A percentile compares a stretch with the other conserved stretches of the same genome.
Evolutionary conservation across 805 yeast genomes (phyloP).

Genomic region (Lipomyces chichibuensis): DNA sequence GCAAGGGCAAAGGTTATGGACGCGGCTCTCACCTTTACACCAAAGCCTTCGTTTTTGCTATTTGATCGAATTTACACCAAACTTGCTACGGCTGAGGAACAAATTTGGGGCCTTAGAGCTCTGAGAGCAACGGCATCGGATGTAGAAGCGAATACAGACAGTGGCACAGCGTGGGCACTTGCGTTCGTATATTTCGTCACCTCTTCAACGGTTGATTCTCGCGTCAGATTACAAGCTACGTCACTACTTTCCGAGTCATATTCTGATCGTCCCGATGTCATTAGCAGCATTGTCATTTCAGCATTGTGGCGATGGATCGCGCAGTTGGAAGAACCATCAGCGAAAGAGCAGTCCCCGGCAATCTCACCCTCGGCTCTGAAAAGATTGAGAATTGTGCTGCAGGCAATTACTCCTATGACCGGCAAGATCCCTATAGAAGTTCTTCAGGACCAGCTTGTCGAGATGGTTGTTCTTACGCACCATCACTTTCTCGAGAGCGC

Average conservation of each 20-base stretch:
- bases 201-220: conserved; percentile 13
- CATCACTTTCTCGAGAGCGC: conserved; percentile 46
- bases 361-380: conserved; percentile 33
- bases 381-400: conserved; percentile 34
- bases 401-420: conserved; percentile 36
- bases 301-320: conserved; percentile 48
- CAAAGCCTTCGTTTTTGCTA: conserved; percentile 54
- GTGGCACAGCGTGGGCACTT: conserved; percentile 34
- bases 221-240: conserved; percentile 33
- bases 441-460: conserved; percentile 41
- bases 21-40: conserved; percentile 44
- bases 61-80: conserved; percentile 57
- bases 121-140: conserved; percentile 45
- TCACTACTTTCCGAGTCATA: conserved; percentile 41
- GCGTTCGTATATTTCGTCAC: conserved; percentile 36
- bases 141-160: conserved; percentile 29
- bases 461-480: conserved; percentile 53
- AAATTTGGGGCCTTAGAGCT: conserved; percentile 57
- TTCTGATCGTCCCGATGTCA: conserved; percentile 45
- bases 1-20: conserved; percentile 22
- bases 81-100: conserved; percentile 51
- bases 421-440: conserved; percentile 41
- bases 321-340: conserved; percentile 26
- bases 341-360: conserved; percentile 28
- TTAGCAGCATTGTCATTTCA: conserved; percentile 52